Base-by-base conservation (phyloP, 306 rosid species). In the Crataegus laevigata region DNA sequence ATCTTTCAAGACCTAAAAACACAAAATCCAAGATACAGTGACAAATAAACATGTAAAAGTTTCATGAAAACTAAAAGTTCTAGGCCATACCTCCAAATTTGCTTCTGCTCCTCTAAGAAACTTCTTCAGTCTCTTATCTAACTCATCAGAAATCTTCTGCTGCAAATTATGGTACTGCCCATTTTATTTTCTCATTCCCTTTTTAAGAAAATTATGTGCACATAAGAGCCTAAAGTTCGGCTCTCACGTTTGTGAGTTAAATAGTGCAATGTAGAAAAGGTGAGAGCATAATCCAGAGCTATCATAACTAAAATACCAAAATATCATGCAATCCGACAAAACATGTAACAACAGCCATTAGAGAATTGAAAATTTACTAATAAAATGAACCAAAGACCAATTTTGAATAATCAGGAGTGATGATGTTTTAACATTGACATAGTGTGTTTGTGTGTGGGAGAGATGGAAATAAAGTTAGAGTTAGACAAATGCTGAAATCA, bases 81-180 rank as follows among this genome's bases (percentile, higher is more conserved):
- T 1, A 14, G 6, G 11, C 51, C 19, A 32, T 90, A 89, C 98
- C 94, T 86, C 89, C 75, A 94, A 79, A 82, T 88, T 79, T 22
- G 87, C 82, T 73, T 80, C 87, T 69, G 80, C 88, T 43, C 99
- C 99, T 81, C 99, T 89, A 19, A 85, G 89, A 84, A 86, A 94
- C 89, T 94, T 94, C 78, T 89, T 81, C n/a, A 78, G 68, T 71
- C 60, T 91, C 75, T 40, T 42, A 42, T 90, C 93, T 60, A 87
- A 62, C 76, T 91, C 98, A 75, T 87, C 81, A 47, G 80, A 17
- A 13, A 84, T 69, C 63, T 88, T 89, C 92, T 87, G 91, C 93
- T 88, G 92, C 81, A 65, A 32, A 47, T 36, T 4, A 55, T 67
- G 30, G 74, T n/a, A 67, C 15, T 58, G 15, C 5, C 18, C 13